A percentile compares a stretch with the other conserved stretches of the same genome.
These are phyloP conservation scores for Thamnidium elegans DNA, from an alignment of 192 early-diverging fungal genomes.

Conservation along the genomic window DNA sequence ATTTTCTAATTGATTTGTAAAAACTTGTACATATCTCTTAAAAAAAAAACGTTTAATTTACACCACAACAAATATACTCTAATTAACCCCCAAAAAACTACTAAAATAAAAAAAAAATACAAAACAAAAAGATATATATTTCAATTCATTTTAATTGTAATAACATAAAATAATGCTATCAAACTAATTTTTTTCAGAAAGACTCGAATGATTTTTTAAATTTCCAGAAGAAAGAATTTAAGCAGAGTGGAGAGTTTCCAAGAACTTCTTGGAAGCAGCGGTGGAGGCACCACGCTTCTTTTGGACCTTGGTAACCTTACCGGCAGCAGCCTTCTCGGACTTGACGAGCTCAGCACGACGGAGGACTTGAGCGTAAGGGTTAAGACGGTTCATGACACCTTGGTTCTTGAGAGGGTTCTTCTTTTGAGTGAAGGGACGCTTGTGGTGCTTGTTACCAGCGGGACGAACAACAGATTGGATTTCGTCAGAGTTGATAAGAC, in stretches of 20 bases:
- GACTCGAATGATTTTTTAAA: background rate
- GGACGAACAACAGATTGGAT: slow-evolving; percentile 90
- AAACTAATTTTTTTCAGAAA: no score
- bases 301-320: slow-evolving; percentile 51
- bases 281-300: slow-evolving; percentile 49
- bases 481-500: slow-evolving; percentile 95
- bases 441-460: slow-evolving; percentile 74
- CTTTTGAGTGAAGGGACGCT: slow-evolving; percentile 96
- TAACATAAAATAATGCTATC: no score
- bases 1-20: no score
- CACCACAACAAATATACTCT: no score
- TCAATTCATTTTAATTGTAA: no score
- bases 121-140: no score
- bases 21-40: no score
- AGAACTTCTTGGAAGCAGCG: slow-evolving; percentile 38
- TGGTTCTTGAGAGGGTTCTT: slow-evolving; percentile 98
- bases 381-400: slow-evolving; percentile 91
- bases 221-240: slow-evolving; percentile 4
- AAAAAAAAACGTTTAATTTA: no score
- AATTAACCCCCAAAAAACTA: no score
- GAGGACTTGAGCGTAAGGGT: slow-evolving; percentile 95
- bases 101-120: no score
- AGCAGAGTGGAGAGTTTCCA: slow-evolving; percentile 28
- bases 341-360: slow-evolving; percentile 73
- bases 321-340: slow-evolving; percentile 52